Base-by-base conservation (phyloP, 208 protist genomes). In the Trypanosoma theileri region DNA sequence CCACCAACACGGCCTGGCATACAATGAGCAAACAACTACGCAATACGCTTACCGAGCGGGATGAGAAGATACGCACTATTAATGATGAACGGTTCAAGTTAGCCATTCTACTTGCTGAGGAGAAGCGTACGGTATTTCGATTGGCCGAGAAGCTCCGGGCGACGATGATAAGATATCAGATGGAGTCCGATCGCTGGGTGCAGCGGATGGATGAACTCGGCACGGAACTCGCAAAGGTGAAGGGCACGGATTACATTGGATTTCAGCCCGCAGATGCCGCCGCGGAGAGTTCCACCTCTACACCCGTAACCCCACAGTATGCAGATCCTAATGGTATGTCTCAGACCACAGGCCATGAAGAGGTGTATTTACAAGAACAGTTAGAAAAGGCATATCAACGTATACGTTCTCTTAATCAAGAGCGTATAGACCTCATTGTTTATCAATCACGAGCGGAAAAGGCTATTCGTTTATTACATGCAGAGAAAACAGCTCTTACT, bases 201-300 rank as follows among this genome's bases (percentile, higher is more conserved):
- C 75, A 67, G 52, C 80, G 79, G 7, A 65, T 81, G 66, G 78
- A 90, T 41, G 84, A 92, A 57, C 81, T 92, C 13, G 17, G 45
- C 26, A 75, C 68, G 7, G 82, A 93, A 71, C 73, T 93, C 28
- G 78, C 79, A 7, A 55, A 68, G 3, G 41, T 70, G 21, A 92
- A 93, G 73, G 89, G 86, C 17, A 95, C 86, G 10, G 86, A 95
- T 51, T 95, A 95, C 75, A 76, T 95, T 44, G 84, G 71, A 44
- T 63, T 82, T 17, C n/a, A 64, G 10, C 63, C 45, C 59, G 69
- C 11, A 52, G 70, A 21, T 59, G 69, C 59, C 16, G 65, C 67
- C 14, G 17, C 28, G 54, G 41, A 59, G 50, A 24, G 28, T 41
- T n/a, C 55, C 55, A 35, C 24, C 56, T 16, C n/a, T 16, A 19